Evolutionary conservation across 2,329 filamentous ascomycete species (phyloP).

Genomic region (Simplicillium aogashimaense): DNA sequence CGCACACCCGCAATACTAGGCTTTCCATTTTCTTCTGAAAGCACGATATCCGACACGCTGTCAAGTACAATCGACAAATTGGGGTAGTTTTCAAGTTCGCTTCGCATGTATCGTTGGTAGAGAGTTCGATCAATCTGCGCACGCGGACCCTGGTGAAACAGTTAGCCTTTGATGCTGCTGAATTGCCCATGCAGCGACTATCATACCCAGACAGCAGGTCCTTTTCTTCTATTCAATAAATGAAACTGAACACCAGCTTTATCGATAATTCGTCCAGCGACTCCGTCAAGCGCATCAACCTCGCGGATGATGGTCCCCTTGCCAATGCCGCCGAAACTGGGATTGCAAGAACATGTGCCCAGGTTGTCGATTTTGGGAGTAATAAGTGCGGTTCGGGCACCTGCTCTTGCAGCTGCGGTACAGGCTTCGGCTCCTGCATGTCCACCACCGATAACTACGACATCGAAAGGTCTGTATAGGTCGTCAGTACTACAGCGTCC

Average conservation of each 20-base stretch:
- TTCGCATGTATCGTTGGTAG: constrained; percentile 84
- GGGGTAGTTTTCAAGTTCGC: constrained; percentile 68
- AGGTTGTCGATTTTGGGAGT: constrained; percentile 84
- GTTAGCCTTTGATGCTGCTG: not conserved
- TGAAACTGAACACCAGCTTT: constrained; percentile 93
- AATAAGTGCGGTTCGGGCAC: constrained; percentile 79
- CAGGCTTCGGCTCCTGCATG: constrained; percentile 94
- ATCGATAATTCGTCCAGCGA: constrained; percentile 82
- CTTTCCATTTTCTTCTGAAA: constrained; percentile 41
- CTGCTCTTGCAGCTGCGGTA: constrained; percentile 78
- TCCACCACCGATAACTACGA: constrained; percentile 89
- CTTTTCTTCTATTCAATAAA: constrained; percentile 78
- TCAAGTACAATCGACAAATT: constrained; percentile 75
- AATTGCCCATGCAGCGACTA: not conserved
- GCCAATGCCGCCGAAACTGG: constrained; percentile 95
- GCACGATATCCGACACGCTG: constrained; percentile 84
- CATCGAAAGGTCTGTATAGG: constrained; percentile 61
- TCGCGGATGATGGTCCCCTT: constrained; percentile 95
- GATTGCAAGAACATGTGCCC: constrained; percentile 93
- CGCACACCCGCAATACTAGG: constrained; percentile 76
- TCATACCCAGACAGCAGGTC: constrained; percentile 79
- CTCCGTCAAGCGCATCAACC: constrained; percentile 86
- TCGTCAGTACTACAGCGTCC: constrained; percentile 8
- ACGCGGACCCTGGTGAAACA: constrained; percentile 54
- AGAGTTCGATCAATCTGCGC: constrained; percentile 90